A percentile compares a stretch with the other conserved stretches of the same genome.
Conservation (phyloP, 352 stramenopile genomes). For the Phytophthora constricta region DNA sequence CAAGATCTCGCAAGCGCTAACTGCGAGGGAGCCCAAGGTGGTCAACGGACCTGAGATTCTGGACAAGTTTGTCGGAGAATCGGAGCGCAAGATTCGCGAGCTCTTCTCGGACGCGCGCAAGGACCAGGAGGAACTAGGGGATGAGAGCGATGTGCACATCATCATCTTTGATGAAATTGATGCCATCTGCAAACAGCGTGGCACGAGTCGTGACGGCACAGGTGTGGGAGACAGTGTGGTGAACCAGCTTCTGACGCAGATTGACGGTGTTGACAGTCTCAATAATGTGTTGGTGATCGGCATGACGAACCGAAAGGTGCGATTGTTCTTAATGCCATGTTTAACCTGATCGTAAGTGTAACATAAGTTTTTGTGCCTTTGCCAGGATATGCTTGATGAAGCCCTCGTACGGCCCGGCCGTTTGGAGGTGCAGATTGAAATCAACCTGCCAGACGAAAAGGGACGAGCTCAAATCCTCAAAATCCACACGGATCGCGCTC, state of each 20-base stretch:
- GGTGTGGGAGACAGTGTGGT: constrained; percentile 98
- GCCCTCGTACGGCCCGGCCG: constrained; percentile 98
- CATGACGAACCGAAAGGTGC: constrained; percentile 99
- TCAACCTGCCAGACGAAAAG: constrained; percentile 96
- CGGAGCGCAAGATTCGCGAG: constrained; percentile 99
- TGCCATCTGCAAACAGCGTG: constrained; percentile 98
- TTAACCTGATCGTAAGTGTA: constrained; percentile 8
- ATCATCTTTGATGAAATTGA: constrained; percentile 99
- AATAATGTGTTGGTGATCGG: constrained; percentile 99
- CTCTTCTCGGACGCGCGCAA: constrained; percentile 96
- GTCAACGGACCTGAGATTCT: constrained; percentile 99
- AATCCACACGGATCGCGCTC: constrained; percentile 95
- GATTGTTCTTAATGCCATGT: not conserved
- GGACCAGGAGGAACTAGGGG: constrained; percentile 91
- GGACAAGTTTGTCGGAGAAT: constrained; percentile 99
- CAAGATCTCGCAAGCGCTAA: constrained; percentile 97
- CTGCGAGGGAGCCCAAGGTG: constrained; percentile 96
- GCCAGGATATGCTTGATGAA: constrained; percentile 93
- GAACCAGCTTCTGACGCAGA: constrained; percentile 99
- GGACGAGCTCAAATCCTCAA: constrained; percentile 98
- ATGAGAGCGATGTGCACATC: constrained; percentile 98
- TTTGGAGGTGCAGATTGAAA: constrained; percentile 99
- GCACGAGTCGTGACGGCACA: constrained; percentile 92
- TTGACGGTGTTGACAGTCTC: constrained; percentile 99
- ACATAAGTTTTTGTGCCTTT: constrained; percentile 4